A percentile compares a stretch with the other conserved stretches of the same genome.
Conservation (phyloP, 352 stramenopile genomes). For the Pythium phragmitis region DNA sequence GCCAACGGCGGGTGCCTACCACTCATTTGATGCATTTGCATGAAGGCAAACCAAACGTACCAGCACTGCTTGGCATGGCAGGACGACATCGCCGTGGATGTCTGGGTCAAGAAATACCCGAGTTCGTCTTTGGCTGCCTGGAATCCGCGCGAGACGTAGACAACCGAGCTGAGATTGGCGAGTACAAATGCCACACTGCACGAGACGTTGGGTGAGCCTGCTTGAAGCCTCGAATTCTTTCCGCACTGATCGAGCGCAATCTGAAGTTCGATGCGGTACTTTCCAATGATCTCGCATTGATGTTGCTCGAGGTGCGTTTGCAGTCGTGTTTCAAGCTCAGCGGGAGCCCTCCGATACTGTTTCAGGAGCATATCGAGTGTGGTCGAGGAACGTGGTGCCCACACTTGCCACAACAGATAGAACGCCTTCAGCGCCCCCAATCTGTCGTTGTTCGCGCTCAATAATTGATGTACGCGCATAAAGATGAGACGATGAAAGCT, state of each 20-base stretch:
- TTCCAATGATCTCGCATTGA: slow-evolving; percentile 26
- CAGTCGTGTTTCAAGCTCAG: slow-evolving; percentile 24
- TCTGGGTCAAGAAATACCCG: slow-evolving; percentile 23
- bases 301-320: slow-evolving; percentile 26
- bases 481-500: slow-evolving; percentile 57
- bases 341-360: slow-evolving; percentile 28
- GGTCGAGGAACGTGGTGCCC: slow-evolving; percentile 28
- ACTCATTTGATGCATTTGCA: slow-evolving; percentile 51
- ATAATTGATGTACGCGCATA: slow-evolving; percentile 34
- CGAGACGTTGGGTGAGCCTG: not conserved
- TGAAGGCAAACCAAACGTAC: slow-evolving; percentile 52
- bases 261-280: slow-evolving; percentile 48
- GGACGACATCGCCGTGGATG: not conserved
- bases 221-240: not conserved
- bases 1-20: slow-evolving; percentile 36
- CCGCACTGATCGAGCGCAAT: slow-evolving; percentile 33
- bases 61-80: slow-evolving; percentile 22
- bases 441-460: not conserved
- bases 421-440: slow-evolving; percentile 4
- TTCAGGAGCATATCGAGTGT: slow-evolving; percentile 43
- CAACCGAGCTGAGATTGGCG: slow-evolving; percentile 58
- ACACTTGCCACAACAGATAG: slow-evolving; percentile 26
- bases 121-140: slow-evolving; percentile 51
- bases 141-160: slow-evolving; percentile 56
- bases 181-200: slow-evolving; percentile 42